Percentiles rank a stretch among this genome's conserved stretches.
Evolutionary conservation across 352 stramenopile genomes (phyloP).

Genomic region (Phytophthora vignae): DNA sequence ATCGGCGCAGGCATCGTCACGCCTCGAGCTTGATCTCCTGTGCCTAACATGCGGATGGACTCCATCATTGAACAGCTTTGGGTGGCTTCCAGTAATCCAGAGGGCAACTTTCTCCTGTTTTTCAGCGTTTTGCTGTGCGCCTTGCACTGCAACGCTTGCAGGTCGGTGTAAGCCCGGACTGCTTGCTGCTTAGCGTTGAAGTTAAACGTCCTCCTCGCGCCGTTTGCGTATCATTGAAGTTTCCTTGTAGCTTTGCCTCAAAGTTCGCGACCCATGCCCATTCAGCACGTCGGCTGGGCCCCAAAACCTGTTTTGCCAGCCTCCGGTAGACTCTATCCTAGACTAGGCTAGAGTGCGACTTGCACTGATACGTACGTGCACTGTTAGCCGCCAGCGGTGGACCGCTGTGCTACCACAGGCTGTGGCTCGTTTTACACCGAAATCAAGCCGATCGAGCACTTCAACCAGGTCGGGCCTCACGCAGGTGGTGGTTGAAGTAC

Average conservation of each 20-base stretch:
- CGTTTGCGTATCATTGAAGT: conserved; percentile 36
- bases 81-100: neutral
- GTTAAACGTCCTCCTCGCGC: conserved; percentile 8
- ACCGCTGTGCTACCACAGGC: neutral
- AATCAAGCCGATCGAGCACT: conserved; percentile 9
- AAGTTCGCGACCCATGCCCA: neutral
- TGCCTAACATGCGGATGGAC: neutral
- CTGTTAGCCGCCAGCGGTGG: neutral
- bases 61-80: neutral
- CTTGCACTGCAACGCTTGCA: neutral
- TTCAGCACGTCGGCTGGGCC: conserved; percentile 7
- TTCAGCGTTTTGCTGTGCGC: neutral
- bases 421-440: conserved; percentile 7
- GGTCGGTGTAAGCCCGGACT: neutral
- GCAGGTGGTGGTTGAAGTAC: conserved; percentile 13
- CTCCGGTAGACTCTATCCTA: too few species aligned
- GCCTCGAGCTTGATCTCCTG: neutral
- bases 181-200: conserved; percentile 15
- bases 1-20: neutral
- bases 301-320: conserved; percentile 1
- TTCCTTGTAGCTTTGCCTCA: conserved; percentile 25
- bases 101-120: neutral
- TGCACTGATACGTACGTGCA: neutral
- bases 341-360: neutral
- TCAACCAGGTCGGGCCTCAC: conserved; percentile 10